Percentiles rank a stretch among this genome's conserved stretches.
These are phyloP conservation scores for Trichoderma simmonsii DNA, from an alignment of 2,329 filamentous ascomycete genomes.

Conservation along the genomic window DNA sequence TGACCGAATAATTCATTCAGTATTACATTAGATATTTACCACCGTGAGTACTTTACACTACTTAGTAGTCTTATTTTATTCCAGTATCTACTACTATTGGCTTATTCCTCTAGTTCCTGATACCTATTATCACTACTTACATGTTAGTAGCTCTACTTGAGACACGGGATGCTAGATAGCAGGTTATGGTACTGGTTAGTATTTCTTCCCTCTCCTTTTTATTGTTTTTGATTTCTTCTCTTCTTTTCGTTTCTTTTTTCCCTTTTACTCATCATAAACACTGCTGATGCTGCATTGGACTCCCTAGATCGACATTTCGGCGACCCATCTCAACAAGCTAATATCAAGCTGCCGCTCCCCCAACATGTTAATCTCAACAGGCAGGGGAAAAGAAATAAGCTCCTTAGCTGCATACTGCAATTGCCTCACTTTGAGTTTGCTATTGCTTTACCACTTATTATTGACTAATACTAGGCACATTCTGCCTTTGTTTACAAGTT, in stretches of 20 bases:
- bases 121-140: background rate
- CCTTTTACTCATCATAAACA: background rate
- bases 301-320: background rate
- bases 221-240: background rate
- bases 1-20: background rate
- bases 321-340: background rate
- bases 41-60: background rate
- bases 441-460: background rate
- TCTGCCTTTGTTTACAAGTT: background rate
- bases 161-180: background rate
- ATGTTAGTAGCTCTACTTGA: no score
- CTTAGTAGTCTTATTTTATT: background rate
- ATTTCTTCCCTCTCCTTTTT: background rate
- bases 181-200: background rate
- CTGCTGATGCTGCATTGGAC: background rate
- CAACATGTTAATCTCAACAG: background rate
- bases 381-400: background rate
- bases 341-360: background rate
- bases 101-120: background rate
- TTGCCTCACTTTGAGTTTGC: background rate
- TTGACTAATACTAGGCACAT: background rate
- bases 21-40: background rate
- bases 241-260: background rate
- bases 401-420: background rate
- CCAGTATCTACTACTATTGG: background rate